Evolutionary conservation across 2,329 filamentous ascomycete species (phyloP), one percentile per base, ranked within the genome.

Genomic region (Xylariales sp.): DNA sequence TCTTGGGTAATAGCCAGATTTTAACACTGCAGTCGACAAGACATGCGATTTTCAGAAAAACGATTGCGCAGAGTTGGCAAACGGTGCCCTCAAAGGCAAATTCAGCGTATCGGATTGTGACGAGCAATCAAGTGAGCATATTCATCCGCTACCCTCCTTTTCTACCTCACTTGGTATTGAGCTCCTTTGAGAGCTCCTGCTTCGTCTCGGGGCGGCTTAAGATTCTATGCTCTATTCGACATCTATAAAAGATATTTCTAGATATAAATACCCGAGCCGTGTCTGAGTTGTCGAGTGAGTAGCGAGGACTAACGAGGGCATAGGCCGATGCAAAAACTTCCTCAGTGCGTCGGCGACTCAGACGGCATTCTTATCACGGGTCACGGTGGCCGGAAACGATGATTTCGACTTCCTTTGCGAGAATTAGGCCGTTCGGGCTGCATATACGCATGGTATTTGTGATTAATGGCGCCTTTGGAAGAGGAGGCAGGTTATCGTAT

Each of bases 31-130:
- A 0, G 78, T 80, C 5, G 77, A 80, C 62, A 78, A 82, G 28
- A 79, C 82, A 1, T 86, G 84, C 75, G 82, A 84, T 71, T 82
- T 82, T 71, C 84, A 86, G 74, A 81, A 83, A 74, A 85, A 86
- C 70, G 75, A 73, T 18, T 86, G 84, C 66, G 80, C 81, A n/a
- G 68, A 81, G 30, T 58, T 76, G 23, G 82, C 82, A 41, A 85
- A 85, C 43, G 64, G 62, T 5, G 28, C n/a, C 9, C 43, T 3
- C 55, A 72, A 61, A 60, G 56, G 23, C 18, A 23, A 32, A 55
- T 81, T 84, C 61, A 67, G 71, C 6, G 84, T 85, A 0, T 67
- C 74, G 39, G 81, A 84, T 34, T 86, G 84, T 64, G 82, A 86
- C 62, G 70, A 76, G 16, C 84, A 86, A 71, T 78, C 77, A 45